Conservation (phyloP, 2,329 filamentous ascomycete genomes). For the Aspergillus quadricinctus region DNA sequence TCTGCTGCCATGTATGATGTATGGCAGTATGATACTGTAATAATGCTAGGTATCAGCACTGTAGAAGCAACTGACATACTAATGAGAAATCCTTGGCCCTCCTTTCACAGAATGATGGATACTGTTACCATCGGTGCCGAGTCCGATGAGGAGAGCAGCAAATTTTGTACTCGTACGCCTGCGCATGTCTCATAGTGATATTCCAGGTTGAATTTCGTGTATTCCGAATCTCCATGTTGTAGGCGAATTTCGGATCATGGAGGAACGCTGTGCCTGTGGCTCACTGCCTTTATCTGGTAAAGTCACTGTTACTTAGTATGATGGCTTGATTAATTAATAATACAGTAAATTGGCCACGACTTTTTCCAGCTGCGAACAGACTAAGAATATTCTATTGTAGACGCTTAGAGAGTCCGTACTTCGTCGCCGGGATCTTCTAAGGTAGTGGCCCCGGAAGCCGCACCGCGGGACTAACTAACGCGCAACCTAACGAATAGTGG, state of each 20-base stretch:
- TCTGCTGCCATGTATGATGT: background rate
- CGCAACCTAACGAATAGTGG: background rate
- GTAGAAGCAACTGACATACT: background rate
- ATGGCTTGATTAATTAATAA: background rate
- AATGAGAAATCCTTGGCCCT: background rate
- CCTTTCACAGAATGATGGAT: no score
- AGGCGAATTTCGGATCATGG: background rate
- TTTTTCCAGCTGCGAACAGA: conserved; percentile 4
- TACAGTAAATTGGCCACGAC: background rate
- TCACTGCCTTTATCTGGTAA: background rate
- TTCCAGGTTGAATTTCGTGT: background rate
- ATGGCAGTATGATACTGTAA: background rate
- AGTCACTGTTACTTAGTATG: background rate
- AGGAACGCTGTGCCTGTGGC: background rate
- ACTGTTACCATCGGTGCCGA: no score
- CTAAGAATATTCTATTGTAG: conserved; percentile 19
- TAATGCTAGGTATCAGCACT: background rate
- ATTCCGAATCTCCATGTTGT: background rate
- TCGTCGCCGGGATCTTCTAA: conserved; percentile 13
- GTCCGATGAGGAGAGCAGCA: no score
- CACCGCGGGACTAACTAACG: conserved; percentile 9
- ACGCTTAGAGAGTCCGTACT: conserved; percentile 8
- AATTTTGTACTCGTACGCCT: no score
- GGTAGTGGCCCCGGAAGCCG: conserved; percentile 6
- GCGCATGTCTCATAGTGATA: background rate